Conservation (phyloP, 106 monocot species). For the Hemerocallis citrina region DNA sequence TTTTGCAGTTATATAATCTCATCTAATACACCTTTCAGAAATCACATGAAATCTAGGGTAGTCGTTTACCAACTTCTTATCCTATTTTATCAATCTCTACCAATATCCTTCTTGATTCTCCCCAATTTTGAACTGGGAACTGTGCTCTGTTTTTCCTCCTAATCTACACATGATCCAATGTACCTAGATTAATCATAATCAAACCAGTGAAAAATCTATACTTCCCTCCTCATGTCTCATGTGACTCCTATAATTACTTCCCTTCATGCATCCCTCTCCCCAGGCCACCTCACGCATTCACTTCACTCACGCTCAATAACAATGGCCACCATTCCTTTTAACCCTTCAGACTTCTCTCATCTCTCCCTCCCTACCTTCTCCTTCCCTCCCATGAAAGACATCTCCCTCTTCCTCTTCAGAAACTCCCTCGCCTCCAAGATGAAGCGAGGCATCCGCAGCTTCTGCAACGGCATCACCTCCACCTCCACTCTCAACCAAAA, state of each 20-base stretch:
- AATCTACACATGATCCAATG: neutral
- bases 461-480: constrained; percentile 51
- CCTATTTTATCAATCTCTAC: too few relatives aligned
- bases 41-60: too few relatives aligned
- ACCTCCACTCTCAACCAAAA: constrained; percentile 47
- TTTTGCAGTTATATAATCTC: too few relatives aligned
- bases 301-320: constrained; percentile 21
- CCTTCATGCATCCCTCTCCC: constrained; percentile 1
- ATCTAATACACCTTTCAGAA: too few relatives aligned
- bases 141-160: neutral
- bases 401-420: constrained; percentile 54
- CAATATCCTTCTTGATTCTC: too few relatives aligned
- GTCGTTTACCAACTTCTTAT: too few relatives aligned
- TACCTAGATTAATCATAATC: too few relatives aligned
- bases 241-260: constrained; percentile 37
- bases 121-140: constrained; percentile 4
- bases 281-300: constrained; percentile 30
- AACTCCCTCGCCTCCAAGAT: constrained; percentile 61
- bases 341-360: neutral
- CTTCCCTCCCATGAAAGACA: constrained; percentile 49
- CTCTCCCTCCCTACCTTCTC: too few relatives aligned
- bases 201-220: neutral
- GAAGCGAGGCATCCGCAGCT: constrained; percentile 67
- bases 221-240: constrained; percentile 5
- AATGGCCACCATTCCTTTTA: constrained; percentile 10